phyloP scores from a whole-genome alignment of 805 yeast genomes.

The Starmerella stellata region DNA sequence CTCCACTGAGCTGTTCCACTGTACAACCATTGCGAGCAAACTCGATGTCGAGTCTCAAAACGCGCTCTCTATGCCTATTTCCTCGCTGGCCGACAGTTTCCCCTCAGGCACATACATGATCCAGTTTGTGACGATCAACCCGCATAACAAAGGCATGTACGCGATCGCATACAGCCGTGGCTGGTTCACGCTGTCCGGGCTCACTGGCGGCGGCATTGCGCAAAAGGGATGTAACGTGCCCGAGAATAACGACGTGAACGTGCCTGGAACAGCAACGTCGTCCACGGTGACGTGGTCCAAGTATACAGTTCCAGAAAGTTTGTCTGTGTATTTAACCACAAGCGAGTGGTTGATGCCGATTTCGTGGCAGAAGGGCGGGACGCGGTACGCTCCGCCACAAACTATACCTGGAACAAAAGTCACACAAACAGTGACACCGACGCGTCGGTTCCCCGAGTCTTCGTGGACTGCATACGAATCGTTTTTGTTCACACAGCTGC shows the following conservation, averaged over 20 bases:
- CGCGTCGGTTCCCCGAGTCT: slow-evolving; percentile 49
- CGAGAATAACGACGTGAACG: slow-evolving; percentile 2
- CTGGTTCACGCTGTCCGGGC: slow-evolving; percentile 40
- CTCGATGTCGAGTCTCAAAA: slow-evolving; percentile 16
- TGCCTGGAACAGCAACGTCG: slow-evolving; percentile 10
- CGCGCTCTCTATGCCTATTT: slow-evolving; percentile 27
- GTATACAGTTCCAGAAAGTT: slow-evolving; percentile 9
- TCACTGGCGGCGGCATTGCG: slow-evolving; percentile 40
- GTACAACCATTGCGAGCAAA: slow-evolving; percentile 12
- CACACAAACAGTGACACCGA: slow-evolving; percentile 40
- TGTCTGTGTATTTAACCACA: slow-evolving; percentile 9
- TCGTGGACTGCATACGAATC: slow-evolving; percentile 45
- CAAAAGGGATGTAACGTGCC: slow-evolving; percentile 5
- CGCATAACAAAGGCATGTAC: slow-evolving; percentile 39
- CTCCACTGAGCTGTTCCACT: slow-evolving; percentile 27
- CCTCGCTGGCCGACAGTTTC: slow-evolving; percentile 29
- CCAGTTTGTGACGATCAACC: slow-evolving; percentile 38
- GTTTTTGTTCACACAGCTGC: slow-evolving; percentile 27
- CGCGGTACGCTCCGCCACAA: slow-evolving; percentile 87
- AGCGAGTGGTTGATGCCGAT: slow-evolving; percentile 35
- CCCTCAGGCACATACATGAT: slow-evolving; percentile 54
- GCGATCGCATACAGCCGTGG: slow-evolving; percentile 8
- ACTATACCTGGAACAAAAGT: slow-evolving; percentile 58
- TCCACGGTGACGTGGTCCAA: slow-evolving; percentile 8
- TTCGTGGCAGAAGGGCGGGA: slow-evolving; percentile 56